A percentile compares a stretch with the other conserved stretches of the same genome.
phyloP scores from a whole-genome alignment of 2,329 filamentous ascomycete species.

The Bipolaris sorokiniana region DNA sequence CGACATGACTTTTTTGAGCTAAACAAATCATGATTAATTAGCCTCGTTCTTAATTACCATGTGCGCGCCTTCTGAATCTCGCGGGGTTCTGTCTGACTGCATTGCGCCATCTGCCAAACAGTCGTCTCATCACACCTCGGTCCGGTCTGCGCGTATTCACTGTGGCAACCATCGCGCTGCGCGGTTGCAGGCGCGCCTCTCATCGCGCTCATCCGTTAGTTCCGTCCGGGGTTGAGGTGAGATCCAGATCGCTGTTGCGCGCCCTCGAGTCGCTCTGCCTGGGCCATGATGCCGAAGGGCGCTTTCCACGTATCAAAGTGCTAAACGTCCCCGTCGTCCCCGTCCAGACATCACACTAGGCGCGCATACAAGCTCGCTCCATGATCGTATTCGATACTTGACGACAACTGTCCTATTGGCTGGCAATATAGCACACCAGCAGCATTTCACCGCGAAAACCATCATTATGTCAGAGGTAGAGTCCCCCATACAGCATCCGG shows the following conservation, averaged over 20 bases:
- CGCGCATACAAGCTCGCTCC: background rate
- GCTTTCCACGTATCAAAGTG: slow-evolving; percentile 11
- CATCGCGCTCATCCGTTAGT: background rate
- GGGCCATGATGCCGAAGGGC: slow-evolving; percentile 9
- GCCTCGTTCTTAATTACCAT: background rate
- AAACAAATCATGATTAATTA: background rate
- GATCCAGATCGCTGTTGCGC: slow-evolving; percentile 4
- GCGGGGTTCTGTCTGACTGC: slow-evolving; percentile 1
- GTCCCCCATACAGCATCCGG: background rate
- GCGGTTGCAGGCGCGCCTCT: slow-evolving; percentile 4
- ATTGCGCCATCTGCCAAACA: background rate
- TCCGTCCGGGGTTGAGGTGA: background rate
- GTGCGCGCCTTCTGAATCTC: background rate
- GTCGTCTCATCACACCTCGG: slow-evolving; percentile 11
- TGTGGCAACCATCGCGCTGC: slow-evolving; percentile 9
- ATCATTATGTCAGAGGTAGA: slow-evolving; percentile 15
- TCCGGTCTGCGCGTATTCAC: background rate
- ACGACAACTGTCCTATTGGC: background rate
- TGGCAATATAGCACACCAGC: background rate
- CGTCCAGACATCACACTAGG: slow-evolving; percentile 1
- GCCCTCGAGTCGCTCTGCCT: slow-evolving; percentile 4
- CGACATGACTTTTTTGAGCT: slow-evolving; percentile 1
- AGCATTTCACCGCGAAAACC: background rate
- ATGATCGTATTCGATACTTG: background rate
- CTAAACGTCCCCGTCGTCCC: slow-evolving; percentile 1